Percentiles rank a stretch among this genome's conserved stretches.
Evolutionary conservation across 352 stramenopile species (phyloP).

Genomic region (Poterioochromonas sp.): DNA sequence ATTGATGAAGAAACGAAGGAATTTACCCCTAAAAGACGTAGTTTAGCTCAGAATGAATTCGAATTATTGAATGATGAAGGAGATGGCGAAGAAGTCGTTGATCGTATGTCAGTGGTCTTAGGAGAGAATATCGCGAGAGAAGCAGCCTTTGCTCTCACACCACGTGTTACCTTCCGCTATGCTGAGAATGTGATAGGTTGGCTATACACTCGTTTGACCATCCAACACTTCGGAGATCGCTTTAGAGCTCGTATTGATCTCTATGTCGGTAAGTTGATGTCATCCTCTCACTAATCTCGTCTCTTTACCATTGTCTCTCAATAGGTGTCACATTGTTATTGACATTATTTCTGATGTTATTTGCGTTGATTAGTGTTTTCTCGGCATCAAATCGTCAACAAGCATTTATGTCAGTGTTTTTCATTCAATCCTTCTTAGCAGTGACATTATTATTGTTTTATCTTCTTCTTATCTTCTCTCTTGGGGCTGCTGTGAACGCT

Average conservation of each 20-base stretch:
- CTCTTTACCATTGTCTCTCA: no score
- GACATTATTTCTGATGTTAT: background rate
- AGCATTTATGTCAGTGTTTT: background rate
- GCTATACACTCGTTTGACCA: background rate
- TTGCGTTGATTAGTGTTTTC: background rate
- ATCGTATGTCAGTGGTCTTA: background rate
- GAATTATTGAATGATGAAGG: no score
- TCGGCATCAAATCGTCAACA: background rate
- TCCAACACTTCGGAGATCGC: slow-evolving; percentile 6
- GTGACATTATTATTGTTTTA: background rate
- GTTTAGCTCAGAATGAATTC: no score
- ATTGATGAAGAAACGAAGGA: no score
- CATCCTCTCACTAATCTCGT: background rate
- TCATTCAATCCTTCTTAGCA: background rate
- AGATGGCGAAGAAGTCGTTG: no score
- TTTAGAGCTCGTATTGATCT: background rate
- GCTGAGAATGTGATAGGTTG: background rate
- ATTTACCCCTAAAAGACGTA: no score
- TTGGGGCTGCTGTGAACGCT: background rate
- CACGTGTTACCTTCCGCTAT: background rate
- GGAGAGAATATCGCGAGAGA: background rate
- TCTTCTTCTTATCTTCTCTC: background rate
- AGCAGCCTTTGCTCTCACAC: background rate
- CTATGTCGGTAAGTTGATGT: background rate
- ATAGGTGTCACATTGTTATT: background rate